Evolutionary conservation across 2,329 filamentous ascomycete species (phyloP).

Genomic region (Colletotrichum higginsianum): DNA sequence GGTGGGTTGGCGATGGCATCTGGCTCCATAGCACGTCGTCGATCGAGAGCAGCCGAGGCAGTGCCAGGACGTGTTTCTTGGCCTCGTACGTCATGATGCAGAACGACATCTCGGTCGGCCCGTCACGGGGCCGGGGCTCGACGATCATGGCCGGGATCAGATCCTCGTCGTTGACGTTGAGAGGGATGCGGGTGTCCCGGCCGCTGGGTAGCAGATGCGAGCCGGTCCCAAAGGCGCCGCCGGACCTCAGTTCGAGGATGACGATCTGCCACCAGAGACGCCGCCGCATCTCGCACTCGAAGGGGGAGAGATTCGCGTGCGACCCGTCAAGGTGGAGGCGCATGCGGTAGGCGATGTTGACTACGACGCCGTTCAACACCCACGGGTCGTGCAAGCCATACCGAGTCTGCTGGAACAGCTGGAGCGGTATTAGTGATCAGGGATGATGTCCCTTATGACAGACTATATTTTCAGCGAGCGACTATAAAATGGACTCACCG

Average conservation of each 20-base stretch:
- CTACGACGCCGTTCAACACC: conserved; percentile 72
- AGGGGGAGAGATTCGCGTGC: not conserved
- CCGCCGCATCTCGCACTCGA: conserved; percentile 14
- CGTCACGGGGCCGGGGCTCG: not conserved
- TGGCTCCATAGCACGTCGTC: conserved; percentile 1
- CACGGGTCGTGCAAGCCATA: conserved; percentile 51
- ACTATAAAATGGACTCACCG: not conserved
- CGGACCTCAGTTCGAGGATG: not conserved
- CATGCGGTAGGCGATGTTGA: conserved; percentile 77
- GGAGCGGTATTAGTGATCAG: not conserved
- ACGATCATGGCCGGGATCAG: not conserved
- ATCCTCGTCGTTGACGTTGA: conserved; percentile 20
- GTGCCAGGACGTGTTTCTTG: not conserved
- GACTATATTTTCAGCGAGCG: not conserved
- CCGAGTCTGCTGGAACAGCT: conserved; percentile 13
- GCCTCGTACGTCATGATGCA: conserved; percentile 22
- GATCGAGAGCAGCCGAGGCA: not conserved
- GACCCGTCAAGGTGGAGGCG: conserved; percentile 71
- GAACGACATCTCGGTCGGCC: conserved; percentile 8
- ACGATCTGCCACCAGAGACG: conserved; percentile 29
- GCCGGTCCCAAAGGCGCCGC: not conserved
- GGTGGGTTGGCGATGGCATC: not conserved
- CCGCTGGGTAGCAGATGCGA: not conserved
- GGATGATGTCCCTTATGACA: too few relatives aligned
- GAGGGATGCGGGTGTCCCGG: conserved; percentile 1